Percentiles rank a stretch among this genome's conserved stretches.
Conservation (phyloP, 2,329 filamentous ascomycete species). For the Trichoderma brevicompactum region DNA sequence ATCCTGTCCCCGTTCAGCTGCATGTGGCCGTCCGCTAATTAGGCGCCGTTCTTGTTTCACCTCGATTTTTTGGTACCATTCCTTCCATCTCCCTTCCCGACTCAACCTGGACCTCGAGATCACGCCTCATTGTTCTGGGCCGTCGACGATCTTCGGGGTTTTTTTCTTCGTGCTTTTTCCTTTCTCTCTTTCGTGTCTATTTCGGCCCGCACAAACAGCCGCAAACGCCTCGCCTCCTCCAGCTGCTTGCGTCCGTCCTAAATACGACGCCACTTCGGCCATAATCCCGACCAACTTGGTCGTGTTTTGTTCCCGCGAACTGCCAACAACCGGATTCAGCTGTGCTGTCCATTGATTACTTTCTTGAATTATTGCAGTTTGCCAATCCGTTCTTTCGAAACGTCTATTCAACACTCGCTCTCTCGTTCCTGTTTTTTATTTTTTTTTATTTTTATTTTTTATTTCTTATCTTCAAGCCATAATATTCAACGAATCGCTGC, state of each 20-base stretch:
- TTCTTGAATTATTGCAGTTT: constrained; percentile 29
- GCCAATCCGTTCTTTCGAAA: constrained; percentile 34
- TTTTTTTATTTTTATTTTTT: constrained; percentile 29
- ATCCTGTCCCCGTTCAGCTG: constrained; percentile 35
- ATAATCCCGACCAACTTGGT: constrained; percentile 31
- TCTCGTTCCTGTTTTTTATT: constrained; percentile 30
- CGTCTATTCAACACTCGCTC: constrained; percentile 25
- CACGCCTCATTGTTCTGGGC: constrained; percentile 28
- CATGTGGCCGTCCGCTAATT: constrained; percentile 35
- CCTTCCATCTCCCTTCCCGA: constrained; percentile 35
- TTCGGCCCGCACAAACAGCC: constrained; percentile 16
- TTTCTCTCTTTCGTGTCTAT: constrained; percentile 12
- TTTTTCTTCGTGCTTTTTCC: constrained; percentile 10
- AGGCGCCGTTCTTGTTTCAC: constrained; percentile 42
- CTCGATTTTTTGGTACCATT: constrained; percentile 34
- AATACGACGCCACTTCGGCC: constrained; percentile 24
- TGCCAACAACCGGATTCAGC: constrained; percentile 52
- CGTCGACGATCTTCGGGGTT: constrained; percentile 29
- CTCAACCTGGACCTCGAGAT: constrained; percentile 29
- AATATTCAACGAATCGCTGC: constrained; percentile 3
- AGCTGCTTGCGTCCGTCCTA: constrained; percentile 15
- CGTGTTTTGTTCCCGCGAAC: constrained; percentile 31
- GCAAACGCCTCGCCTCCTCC: constrained; percentile 10
- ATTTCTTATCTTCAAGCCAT: constrained; percentile 29
- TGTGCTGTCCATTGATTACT: constrained; percentile 52